These are phyloP conservation scores for Chlorociboria aeruginascens DNA, from an alignment of 495 filamentous ascomycete genomes.

Conservation along the genomic window DNA sequence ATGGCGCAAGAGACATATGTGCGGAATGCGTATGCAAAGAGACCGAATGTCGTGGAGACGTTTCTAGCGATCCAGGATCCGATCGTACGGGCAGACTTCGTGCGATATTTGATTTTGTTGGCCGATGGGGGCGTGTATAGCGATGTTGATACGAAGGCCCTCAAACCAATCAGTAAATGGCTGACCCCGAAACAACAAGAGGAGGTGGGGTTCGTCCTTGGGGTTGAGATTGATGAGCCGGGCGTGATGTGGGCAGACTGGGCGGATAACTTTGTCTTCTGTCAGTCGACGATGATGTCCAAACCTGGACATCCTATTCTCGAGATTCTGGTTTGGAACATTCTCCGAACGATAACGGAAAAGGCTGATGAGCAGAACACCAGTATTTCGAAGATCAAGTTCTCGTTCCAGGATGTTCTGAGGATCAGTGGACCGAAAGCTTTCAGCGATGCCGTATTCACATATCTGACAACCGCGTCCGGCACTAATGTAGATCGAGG, in stretches of 20 bases:
- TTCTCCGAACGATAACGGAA: slow-evolving; percentile 13
- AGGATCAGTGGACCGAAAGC: slow-evolving; percentile 22
- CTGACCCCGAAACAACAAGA: slow-evolving; percentile 22
- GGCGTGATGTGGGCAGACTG: slow-evolving; percentile 13
- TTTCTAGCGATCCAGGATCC: too few relatives aligned
- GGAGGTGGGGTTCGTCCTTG: slow-evolving; percentile 26
- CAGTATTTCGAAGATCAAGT: neutral
- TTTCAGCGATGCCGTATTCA: slow-evolving; percentile 20
- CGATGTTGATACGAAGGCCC: slow-evolving; percentile 31
- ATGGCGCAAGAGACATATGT: too few relatives aligned
- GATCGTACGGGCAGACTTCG: slow-evolving; percentile 25
- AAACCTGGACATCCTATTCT: slow-evolving; percentile 23
- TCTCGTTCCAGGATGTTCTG: slow-evolving; percentile 16
- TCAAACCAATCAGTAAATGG: slow-evolving; percentile 27
- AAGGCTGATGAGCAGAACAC: neutral
- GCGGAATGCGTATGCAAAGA: too few relatives aligned
- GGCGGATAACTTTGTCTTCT: slow-evolving; percentile 24
- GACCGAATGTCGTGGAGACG: too few relatives aligned
- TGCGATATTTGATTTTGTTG: slow-evolving; percentile 37
- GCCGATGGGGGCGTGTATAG: slow-evolving; percentile 40
- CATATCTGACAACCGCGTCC: slow-evolving; percentile 14
- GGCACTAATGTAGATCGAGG: slow-evolving; percentile 3
- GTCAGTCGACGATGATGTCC: slow-evolving; percentile 29
- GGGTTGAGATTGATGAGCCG: slow-evolving; percentile 29
- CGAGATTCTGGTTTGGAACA: slow-evolving; percentile 10